These are phyloP conservation scores for Neonectria faginata DNA, from an alignment of 2,329 filamentous ascomycete species.

Conservation along the genomic window DNA sequence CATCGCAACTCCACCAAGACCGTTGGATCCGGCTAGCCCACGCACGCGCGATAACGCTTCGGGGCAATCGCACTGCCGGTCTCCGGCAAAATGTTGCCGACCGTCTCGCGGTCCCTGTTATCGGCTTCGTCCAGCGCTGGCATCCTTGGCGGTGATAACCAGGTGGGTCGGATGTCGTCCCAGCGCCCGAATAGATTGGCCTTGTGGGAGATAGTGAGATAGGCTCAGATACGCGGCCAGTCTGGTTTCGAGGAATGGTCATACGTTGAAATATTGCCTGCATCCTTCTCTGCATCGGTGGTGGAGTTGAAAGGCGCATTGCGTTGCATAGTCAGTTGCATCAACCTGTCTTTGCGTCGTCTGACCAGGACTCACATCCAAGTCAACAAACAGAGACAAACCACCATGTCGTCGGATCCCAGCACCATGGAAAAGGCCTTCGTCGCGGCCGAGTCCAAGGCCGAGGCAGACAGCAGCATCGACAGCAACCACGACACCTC, in stretches of 20 bases:
- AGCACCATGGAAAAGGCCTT: constrained; percentile 19
- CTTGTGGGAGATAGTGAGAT: constrained; percentile 18
- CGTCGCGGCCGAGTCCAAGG: constrained; percentile 9
- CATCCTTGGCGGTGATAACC: constrained; percentile 5
- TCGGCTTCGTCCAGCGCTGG: background rate
- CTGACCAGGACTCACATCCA: no score
- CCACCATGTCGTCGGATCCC: constrained; percentile 9
- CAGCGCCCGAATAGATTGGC: background rate
- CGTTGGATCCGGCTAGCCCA: background rate
- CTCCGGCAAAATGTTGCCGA: constrained; percentile 16
- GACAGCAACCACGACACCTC: constrained; percentile 22
- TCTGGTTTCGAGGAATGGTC: constrained; percentile 16
- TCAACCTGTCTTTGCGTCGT: no score
- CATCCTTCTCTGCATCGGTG: constrained; percentile 13
- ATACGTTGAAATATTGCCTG: constrained; percentile 24
- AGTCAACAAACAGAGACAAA: background rate
- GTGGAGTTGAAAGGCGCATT: constrained; percentile 9
- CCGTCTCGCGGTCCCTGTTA: constrained; percentile 3
- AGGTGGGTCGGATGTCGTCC: constrained; percentile 1
- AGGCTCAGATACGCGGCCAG: constrained; percentile 21
- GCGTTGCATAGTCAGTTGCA: background rate
- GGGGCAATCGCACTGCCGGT: constrained; percentile 9
- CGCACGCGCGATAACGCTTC: background rate
- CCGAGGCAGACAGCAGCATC: constrained; percentile 10
- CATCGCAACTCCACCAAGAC: background rate